Percentiles rank a stretch among this genome's conserved stretches.
Conservation (phyloP, 208 protist genomes). For the Leishmania lainsoni region DNA sequence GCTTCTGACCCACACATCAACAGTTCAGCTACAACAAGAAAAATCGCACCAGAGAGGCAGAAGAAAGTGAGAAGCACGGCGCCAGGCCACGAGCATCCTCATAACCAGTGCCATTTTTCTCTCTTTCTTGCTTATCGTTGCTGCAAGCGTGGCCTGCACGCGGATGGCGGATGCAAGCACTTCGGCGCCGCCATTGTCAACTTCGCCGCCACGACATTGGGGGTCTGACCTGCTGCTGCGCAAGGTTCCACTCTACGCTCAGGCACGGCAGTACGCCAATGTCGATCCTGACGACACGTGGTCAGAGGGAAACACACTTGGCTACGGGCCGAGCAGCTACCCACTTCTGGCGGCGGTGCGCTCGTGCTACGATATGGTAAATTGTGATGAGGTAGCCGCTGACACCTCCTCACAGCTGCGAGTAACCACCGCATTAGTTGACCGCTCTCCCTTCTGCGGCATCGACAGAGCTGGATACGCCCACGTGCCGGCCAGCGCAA, state of each 20-base stretch:
- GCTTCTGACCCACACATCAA: not conserved
- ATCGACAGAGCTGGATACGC: slow-evolving; percentile 26
- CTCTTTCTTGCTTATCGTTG: not conserved
- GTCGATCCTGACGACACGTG: slow-evolving; percentile 35
- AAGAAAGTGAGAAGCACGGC: not conserved
- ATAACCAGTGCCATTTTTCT: not conserved
- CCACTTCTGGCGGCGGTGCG: slow-evolving; percentile 41
- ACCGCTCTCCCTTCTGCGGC: slow-evolving; percentile 29
- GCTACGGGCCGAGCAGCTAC: slow-evolving; percentile 56
- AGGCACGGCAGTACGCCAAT: slow-evolving; percentile 33
- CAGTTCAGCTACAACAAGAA: not conserved
- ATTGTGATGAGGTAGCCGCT: not conserved
- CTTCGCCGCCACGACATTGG: slow-evolving; percentile 11
- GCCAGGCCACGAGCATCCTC: no score
- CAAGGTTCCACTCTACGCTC: slow-evolving; percentile 64
- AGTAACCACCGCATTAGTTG: not conserved
- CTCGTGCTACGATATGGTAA: slow-evolving; percentile 14
- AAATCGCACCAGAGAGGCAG: not conserved
- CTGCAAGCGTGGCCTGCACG: not conserved
- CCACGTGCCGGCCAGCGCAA: slow-evolving; percentile 28
- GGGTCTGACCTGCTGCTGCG: slow-evolving; percentile 58
- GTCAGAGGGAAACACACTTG: slow-evolving; percentile 62
- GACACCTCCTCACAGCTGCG: not conserved
- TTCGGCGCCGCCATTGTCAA: not conserved
- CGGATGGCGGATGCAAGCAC: slow-evolving; percentile 2